Evolutionary conservation across 495 filamentous ascomycete genomes (phyloP).

Genomic region (Lasiosphaeris hirsuta): DNA sequence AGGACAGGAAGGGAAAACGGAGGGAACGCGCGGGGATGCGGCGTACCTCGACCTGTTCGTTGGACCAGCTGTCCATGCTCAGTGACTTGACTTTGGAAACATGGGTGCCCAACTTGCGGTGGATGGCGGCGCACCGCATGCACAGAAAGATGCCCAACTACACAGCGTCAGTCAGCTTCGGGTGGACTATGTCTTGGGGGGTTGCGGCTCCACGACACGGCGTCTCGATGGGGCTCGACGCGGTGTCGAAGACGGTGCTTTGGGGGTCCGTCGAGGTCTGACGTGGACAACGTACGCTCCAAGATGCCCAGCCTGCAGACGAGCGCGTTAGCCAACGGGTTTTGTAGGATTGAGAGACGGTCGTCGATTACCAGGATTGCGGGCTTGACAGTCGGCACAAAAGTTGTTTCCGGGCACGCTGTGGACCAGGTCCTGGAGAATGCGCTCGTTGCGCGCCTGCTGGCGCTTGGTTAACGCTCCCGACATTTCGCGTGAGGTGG

Average conservation of each 20-base stretch:
- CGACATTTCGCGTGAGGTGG: constrained; percentile 41
- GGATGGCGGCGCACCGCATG: constrained; percentile 93
- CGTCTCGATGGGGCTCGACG: too few species aligned
- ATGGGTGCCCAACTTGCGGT: constrained; percentile 95
- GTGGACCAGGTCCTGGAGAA: constrained; percentile 85
- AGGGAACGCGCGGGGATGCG: not conserved
- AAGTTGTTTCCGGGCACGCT: constrained; percentile 85
- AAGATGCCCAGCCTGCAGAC: constrained; percentile 88
- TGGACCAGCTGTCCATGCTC: constrained; percentile 95
- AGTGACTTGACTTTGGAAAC: constrained; percentile 97
- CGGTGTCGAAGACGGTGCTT: too few species aligned
- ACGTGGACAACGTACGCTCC: constrained; percentile 69
- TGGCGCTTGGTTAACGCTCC: constrained; percentile 77
- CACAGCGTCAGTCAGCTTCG: constrained; percentile 17
- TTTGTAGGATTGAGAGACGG: constrained; percentile 1
- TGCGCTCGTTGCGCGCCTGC: constrained; percentile 92
- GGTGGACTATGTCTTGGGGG: not conserved
- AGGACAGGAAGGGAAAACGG: not conserved
- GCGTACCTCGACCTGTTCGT: constrained; percentile 90
- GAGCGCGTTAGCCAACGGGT: constrained; percentile 23
- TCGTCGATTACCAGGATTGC: constrained; percentile 78
- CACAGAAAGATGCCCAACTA: constrained; percentile 95
- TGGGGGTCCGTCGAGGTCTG: not conserved
- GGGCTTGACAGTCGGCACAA: constrained; percentile 88
- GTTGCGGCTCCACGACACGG: not conserved